Base-by-base conservation (phyloP, 805 yeast genomes). In the Clavispora vitiphila region DNA sequence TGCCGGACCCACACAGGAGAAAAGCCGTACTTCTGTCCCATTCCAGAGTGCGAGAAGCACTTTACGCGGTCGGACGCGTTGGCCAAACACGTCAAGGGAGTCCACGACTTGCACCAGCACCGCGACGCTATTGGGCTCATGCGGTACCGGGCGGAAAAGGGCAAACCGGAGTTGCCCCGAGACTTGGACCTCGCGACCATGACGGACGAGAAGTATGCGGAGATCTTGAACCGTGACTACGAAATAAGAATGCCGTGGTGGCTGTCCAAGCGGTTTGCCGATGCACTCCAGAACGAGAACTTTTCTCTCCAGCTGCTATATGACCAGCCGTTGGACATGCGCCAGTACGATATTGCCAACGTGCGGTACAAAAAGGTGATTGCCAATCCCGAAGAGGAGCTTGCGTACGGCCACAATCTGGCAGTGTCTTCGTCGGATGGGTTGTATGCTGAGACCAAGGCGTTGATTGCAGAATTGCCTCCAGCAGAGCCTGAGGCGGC, bases 1-100 rank as follows among this genome's bases (percentile, higher is more conserved):
- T 65, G 81, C 49, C 58, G 86, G 41, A 69, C 77, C 1, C 91
- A 84, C 56, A 77, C 84, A 0, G 81, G 83, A 1, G 85, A 82
- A 51, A 72, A 72, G 51, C 86, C 86, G 26, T 54, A 52, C 44
- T 74, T 68, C 50, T 84, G 91, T 57, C 69, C 76, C 1, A 64
- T 81, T 11, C 86, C 86, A 2, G 86, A 81, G 48, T 84, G 91
- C 58, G 74, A 72, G 38, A 71, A 76, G 46, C 71, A 72, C 35
- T 82, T 81, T 53, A 72, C 78, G 0, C 58, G 83, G 40, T 67
- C 80, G 1, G 85, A 79, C 47, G 85, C 83, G 1, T 67, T 85
- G 46, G 73, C 80, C 15, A 76, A 78, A 48, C 91, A 85, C 58
- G 67, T 82, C 43, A 70, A 77, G 34, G 71, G 79, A 0, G 80